Evolutionary conservation across 2,329 filamentous ascomycete species (phyloP).

Genomic region (Fusarium sp.): DNA sequence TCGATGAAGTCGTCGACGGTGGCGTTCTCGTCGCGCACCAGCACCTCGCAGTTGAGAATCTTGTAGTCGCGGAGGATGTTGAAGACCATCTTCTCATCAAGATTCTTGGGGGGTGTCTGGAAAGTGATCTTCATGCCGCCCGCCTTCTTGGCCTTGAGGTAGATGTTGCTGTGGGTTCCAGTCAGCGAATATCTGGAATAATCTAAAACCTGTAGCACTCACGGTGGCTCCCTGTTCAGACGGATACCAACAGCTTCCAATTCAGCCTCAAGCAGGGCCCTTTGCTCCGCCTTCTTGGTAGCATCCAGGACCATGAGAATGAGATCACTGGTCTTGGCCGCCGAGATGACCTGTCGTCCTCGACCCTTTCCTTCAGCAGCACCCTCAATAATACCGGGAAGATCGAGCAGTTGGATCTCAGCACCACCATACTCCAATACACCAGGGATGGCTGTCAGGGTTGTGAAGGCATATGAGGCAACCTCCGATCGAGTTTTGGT

Average conservation of each 20-base stretch:
- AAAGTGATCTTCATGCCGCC: conserved; percentile 99
- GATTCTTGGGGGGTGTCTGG: conserved; percentile 85
- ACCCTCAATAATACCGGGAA: conserved; percentile 98
- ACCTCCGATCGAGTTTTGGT: conserved; percentile 98
- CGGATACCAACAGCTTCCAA: conserved; percentile 95
- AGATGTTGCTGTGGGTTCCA: conserved; percentile 81
- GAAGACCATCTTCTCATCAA: conserved; percentile 98
- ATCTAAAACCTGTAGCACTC: conserved; percentile 53
- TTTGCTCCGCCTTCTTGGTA: conserved; percentile 95
- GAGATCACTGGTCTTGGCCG: conserved; percentile 97
- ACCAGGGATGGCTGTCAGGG: conserved; percentile 95
- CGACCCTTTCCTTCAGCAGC: conserved; percentile 95
- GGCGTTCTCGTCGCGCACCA: conserved; percentile 93
- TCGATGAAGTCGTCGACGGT: conserved; percentile 99
- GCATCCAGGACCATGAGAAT: conserved; percentile 98
- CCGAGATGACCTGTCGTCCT: conserved; percentile 96
- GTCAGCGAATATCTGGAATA: conserved; percentile 30
- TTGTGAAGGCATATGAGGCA: conserved; percentile 97
- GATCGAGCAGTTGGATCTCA: conserved; percentile 97
- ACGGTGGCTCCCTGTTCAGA: conserved; percentile 92
- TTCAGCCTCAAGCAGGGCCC: conserved; percentile 90
- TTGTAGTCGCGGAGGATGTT: conserved; percentile 99
- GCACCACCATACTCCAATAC: conserved; percentile 98
- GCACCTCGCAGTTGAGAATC: conserved; percentile 96
- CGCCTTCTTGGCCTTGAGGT: conserved; percentile 94